Base-by-base conservation (phyloP, 2,329 filamentous ascomycete species). In the Phyllosticta citrichinensis region DNA sequence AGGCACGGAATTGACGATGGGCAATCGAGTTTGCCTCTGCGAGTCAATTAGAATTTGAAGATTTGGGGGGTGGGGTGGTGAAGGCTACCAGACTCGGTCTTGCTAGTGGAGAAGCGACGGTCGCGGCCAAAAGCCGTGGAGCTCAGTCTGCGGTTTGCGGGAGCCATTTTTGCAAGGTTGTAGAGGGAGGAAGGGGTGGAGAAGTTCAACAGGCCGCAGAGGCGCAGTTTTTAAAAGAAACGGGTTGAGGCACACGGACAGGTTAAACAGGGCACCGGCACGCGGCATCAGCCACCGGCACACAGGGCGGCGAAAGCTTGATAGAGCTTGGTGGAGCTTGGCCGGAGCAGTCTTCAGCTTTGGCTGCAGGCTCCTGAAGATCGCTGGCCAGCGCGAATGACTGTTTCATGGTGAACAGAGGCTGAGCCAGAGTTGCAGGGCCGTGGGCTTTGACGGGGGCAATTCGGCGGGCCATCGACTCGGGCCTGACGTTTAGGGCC, bases 1-100 rank as follows among this genome's bases (percentile, higher is more conserved):
- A 89, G 71, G 86, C 85, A 68, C 92, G 88, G 78, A 97, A 96
- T 73, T 95, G 88, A 65, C 87, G 84, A 75, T 97, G 92, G 70
- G 91, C 88, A 73, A 88, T 87, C 69, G 91, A 96, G 69, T 83
- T 85, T 66, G 86, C 81, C 79, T 96, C 91, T 95, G 30, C 3
- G 30, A 47, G 1, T 10, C 3, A 22, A 27, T 57, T 14, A 61
- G 55, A 27, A 5, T 40, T 40, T 40, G 8, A 5, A 40, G 5
- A 40, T 17, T 12, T 40, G 33, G 33, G 14, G 33, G 10, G 1
- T 24, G 51, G 3, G 17, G n/a, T 9, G 52, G 52, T 27, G 17
- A 17, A 54, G 35, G 52, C 14, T 27, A 61, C 58, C 58, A 47
- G 58, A 61, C 54, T 61, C 58, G 14, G 40, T 25, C 58, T 61